These are phyloP conservation scores for Pythium utonaiense DNA, from an alignment of 352 stramenopile genomes.

Conservation along the genomic window DNA sequence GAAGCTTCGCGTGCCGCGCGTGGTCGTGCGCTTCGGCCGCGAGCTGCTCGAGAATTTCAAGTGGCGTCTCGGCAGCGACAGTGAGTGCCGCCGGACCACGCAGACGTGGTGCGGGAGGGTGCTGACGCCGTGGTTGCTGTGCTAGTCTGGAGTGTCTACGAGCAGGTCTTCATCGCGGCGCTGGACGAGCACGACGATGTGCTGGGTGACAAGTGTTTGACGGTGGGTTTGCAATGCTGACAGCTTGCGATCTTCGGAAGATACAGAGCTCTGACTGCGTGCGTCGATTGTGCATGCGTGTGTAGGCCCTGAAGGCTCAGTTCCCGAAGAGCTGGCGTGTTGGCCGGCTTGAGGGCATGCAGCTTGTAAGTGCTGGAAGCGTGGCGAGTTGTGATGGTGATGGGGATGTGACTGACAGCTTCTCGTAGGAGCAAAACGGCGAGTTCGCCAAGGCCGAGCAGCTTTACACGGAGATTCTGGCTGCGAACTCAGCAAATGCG, in stretches of 20 bases:
- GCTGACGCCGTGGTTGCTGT: background rate
- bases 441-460: conserved; percentile 36
- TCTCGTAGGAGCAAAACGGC: conserved; percentile 28
- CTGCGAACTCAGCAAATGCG: conserved; percentile 36
- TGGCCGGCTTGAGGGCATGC: conserved; percentile 34
- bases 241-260: background rate
- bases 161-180: conserved; percentile 39
- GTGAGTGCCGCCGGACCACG: conserved; percentile 15
- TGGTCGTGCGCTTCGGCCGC: conserved; percentile 28
- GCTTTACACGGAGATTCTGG: conserved; percentile 37
- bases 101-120: too few relatives aligned
- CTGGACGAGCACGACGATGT: conserved; percentile 32
- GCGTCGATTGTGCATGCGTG: background rate
- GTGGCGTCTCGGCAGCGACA: conserved; percentile 30
- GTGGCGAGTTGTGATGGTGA: background rate
- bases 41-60: conserved; percentile 35
- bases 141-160: conserved; percentile 36
- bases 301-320: conserved; percentile 29
- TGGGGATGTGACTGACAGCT: background rate
- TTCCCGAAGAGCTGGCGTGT: conserved; percentile 39
- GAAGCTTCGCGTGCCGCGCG: conserved; percentile 30
- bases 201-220: conserved; percentile 28
- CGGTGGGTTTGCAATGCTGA: background rate
- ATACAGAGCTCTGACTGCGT: background rate
- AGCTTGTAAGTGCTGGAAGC: conserved; percentile 11